Evolutionary conservation across 2,329 filamentous ascomycete genomes (phyloP).

Genomic region (Exophiala alcalophila): DNA sequence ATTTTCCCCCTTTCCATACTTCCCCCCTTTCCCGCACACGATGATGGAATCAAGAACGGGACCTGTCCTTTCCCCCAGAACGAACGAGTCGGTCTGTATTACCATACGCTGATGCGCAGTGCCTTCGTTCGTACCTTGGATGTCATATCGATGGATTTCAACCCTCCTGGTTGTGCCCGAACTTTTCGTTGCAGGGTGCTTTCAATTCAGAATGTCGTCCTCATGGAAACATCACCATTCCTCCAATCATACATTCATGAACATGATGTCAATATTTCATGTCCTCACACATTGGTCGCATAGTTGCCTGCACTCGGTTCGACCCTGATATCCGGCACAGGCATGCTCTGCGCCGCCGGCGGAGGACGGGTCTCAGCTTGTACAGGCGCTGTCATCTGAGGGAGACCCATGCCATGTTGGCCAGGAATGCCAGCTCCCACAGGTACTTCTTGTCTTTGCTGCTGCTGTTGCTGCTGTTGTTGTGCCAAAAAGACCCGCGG

Average conservation of each 20-base stretch:
- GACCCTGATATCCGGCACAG: constrained; percentile 23
- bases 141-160: neutral
- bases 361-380: constrained; percentile 7
- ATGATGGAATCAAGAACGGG: too few relatives aligned
- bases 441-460: constrained; percentile 5
- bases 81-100: too few relatives aligned
- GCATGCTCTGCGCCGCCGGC: constrained; percentile 10
- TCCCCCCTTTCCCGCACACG: too few relatives aligned
- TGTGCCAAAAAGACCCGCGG: constrained; percentile 21
- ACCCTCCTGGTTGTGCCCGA: too few relatives aligned
- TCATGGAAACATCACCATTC: neutral
- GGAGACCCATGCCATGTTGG: constrained; percentile 4
- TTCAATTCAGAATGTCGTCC: too few relatives aligned
- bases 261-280: neutral
- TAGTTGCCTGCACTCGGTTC: constrained; percentile 16
- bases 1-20: too few relatives aligned
- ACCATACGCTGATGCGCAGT: too few relatives aligned
- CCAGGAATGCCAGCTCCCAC: constrained; percentile 3
- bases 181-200: too few relatives aligned
- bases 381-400: constrained; percentile 7
- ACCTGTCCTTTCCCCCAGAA: too few relatives aligned
- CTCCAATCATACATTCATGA: neutral
- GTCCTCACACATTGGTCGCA: constrained; percentile 20
- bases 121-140: too few relatives aligned
- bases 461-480: constrained; percentile 20